Base-by-base conservation (phyloP, 805 yeast genomes). In the Ogataea trehaloabstinens region DNA sequence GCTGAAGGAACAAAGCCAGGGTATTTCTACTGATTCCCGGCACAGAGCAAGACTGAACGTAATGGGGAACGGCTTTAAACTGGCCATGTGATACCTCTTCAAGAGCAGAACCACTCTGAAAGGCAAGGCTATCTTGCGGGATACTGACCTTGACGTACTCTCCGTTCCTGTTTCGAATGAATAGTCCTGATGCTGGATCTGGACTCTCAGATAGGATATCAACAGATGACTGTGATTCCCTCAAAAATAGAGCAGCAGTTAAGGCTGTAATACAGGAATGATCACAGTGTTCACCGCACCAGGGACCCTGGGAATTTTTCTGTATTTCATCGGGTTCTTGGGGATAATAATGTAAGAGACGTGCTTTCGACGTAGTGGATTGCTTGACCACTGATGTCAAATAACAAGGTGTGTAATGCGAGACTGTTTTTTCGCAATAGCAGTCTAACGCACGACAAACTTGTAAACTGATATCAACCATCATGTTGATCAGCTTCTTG, bases 261-360 rank as follows among this genome's bases (percentile, higher is more conserved):
- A 78, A 59, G 0, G 78, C 83, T 1, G 84, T 78, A 17, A 78
- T 56, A 50, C 82, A 76, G 4, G 79, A 73, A 46, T 78, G 83
- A 52, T 78, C 84, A 29, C 68, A 46, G 51, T 78, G 84, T 47
- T 76, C 80, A 0, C 82, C 82, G 54, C 84, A 78, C 84, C 84
- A 78, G 29, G 66, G 68, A 38, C 58, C 66, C 11, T 57, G 61
- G 6, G 33, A 40, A 1, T 40, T 45, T 28, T 8, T 7, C 12
- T 6, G 10, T 10, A 17, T n/a, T 0, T 38, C 32, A 6, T 35
- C 20, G 1, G 33, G 25, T 8, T 31, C 44, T 13, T 43, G 45
- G 1, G 81, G 75, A 43, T 61, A 77, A 48, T 78, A 78, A 46
- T 78, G 82, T 30, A 78, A 56, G 24, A 78, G 56, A 22, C 84